phyloP scores from a whole-genome alignment of 495 filamentous ascomycete species.

The Amorphotheca resinae region DNA sequence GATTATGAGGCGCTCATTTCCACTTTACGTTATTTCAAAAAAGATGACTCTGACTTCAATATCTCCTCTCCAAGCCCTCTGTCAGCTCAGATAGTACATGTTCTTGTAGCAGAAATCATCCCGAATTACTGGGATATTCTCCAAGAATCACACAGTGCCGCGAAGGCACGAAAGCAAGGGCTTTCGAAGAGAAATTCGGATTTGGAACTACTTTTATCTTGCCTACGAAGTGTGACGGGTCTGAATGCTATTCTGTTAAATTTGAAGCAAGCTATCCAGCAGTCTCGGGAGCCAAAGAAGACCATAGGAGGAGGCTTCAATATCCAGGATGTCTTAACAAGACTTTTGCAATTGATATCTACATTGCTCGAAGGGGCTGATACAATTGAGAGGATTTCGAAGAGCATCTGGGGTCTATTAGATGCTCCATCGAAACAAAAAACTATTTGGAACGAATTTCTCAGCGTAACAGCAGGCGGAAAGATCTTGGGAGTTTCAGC shows the following conservation, averaged over 20 bases:
- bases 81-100: slow-evolving; percentile 56
- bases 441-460: slow-evolving; percentile 54
- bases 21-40: slow-evolving; percentile 40
- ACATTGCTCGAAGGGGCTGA: slow-evolving; percentile 42
- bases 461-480: slow-evolving; percentile 50
- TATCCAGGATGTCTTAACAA: slow-evolving; percentile 32
- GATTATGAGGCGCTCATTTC: slow-evolving; percentile 41
- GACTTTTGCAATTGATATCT: slow-evolving; percentile 26
- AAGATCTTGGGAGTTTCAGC: slow-evolving; percentile 59
- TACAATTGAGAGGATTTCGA: slow-evolving; percentile 43
- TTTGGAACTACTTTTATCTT: slow-evolving; percentile 42
- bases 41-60: slow-evolving; percentile 34
- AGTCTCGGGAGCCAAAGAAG: slow-evolving; percentile 30
- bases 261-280: slow-evolving; percentile 40
- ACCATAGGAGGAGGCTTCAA: slow-evolving; percentile 26
- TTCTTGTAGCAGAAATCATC: slow-evolving; percentile 54
- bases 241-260: slow-evolving; percentile 54
- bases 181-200: slow-evolving; percentile 14
- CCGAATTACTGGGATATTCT: slow-evolving; percentile 67
- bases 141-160: slow-evolving; percentile 23
- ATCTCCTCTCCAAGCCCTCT: slow-evolving; percentile 51
- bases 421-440: slow-evolving; percentile 23
- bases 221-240: slow-evolving; percentile 60
- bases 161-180: slow-evolving; percentile 5
- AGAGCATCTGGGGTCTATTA: slow-evolving; percentile 2